Conservation (phyloP, 2,329 filamentous ascomycete species). For the Cladosporium sp. region DNA sequence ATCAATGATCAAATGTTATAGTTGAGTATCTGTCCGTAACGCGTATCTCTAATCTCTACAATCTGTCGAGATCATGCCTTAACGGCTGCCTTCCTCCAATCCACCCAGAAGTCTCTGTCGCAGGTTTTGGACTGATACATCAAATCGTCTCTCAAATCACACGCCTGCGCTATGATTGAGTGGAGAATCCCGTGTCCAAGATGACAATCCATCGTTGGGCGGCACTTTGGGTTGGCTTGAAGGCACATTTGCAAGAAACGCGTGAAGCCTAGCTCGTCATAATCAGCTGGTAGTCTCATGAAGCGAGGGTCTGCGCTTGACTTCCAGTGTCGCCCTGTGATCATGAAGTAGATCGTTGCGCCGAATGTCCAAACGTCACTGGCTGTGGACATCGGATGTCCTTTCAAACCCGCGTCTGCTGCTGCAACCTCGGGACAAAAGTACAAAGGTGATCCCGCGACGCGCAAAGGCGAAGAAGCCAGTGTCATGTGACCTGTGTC, state of each 20-base stretch:
- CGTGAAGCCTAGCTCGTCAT: neutral
- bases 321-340: neutral
- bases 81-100: neutral
- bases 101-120: neutral
- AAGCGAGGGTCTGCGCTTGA: neutral
- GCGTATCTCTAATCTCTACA: neutral
- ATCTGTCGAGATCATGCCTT: neutral
- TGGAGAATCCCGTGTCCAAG: neutral
- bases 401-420: neutral
- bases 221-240: neutral
- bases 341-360: neutral
- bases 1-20: too few species aligned
- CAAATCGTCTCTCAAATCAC: neutral
- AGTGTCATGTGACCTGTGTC: constrained; percentile 21
- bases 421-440: neutral
- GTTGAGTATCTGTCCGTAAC: too few species aligned
- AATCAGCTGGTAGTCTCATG: neutral
- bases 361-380: constrained; percentile 4
- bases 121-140: neutral
- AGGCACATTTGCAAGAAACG: neutral
- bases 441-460: neutral
- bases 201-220: neutral
- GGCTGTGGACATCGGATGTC: neutral
- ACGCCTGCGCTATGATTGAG: neutral
- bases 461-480: neutral